Percentiles rank a stretch among this genome's conserved stretches.
Evolutionary conservation across 257 asterid species (phyloP).

Genomic region (Schizonepeta tenuifolia): DNA sequence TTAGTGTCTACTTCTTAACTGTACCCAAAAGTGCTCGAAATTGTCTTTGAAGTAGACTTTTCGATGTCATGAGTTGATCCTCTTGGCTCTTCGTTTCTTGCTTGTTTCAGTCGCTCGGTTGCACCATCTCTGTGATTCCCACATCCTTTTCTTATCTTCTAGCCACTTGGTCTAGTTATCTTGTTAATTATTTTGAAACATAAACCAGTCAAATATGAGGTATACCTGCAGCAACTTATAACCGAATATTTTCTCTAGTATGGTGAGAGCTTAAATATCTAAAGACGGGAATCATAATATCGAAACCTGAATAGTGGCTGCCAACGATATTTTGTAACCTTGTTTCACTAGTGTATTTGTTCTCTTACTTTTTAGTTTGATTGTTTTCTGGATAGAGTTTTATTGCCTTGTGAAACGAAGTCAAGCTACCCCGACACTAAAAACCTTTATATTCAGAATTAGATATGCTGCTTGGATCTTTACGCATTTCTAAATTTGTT

Average conservation of each 20-base stretch:
- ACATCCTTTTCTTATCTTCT: neutral
- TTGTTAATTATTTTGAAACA: neutral
- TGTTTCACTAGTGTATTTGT: no score
- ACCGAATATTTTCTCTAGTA: no score
- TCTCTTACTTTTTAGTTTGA: neutral
- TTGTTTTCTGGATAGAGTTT: neutral
- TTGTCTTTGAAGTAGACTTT: neutral
- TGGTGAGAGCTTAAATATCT: neutral
- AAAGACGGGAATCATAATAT: neutral
- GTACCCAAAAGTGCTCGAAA: neutral
- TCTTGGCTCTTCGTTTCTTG: neutral
- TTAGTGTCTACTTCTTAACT: neutral
- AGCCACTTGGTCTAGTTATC: neutral
- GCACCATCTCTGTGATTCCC: neutral
- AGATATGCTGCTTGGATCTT: neutral
- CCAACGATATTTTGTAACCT: neutral
- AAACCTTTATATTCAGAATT: no score
- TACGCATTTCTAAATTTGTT: constrained; percentile 25
- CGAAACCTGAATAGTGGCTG: neutral
- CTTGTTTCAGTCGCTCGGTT: neutral
- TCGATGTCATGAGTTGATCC: neutral
- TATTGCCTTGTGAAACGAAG: neutral
- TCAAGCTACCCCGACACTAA: no score
- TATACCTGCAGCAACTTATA: neutral
- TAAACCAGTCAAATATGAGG: neutral